phyloP scores from a whole-genome alignment of 768 basidiomycete species.

The Termitomyces sp. region DNA sequence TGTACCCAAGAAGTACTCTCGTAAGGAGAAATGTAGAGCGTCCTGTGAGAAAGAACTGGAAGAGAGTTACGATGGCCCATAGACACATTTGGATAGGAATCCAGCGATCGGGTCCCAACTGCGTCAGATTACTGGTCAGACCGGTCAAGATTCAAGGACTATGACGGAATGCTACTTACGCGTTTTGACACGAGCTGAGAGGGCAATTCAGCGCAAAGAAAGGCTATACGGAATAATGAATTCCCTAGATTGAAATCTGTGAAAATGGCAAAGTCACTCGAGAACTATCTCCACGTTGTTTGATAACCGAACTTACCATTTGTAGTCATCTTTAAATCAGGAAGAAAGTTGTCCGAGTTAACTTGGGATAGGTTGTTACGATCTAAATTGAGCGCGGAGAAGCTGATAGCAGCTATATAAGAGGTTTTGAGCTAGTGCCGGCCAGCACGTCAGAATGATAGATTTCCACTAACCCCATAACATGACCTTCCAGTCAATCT shows the following conservation, averaged over 20 bases:
- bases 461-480: constrained; percentile 27
- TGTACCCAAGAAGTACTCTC: constrained; percentile 41
- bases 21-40: constrained; percentile 41
- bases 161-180: constrained; percentile 20
- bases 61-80: constrained; percentile 46
- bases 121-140: not conserved
- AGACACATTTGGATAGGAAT: constrained; percentile 53
- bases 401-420: constrained; percentile 39
- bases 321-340: constrained; percentile 47
- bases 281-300: not conserved
- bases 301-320: constrained; percentile 21
- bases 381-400: constrained; percentile 51
- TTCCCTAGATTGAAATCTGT: constrained; percentile 54
- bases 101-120: constrained; percentile 61
- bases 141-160: not conserved
- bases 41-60: constrained; percentile 55
- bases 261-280: not conserved
- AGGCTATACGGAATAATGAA: constrained; percentile 44
- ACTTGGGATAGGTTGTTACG: constrained; percentile 51
- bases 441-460: not conserved
- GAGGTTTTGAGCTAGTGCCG: not conserved
- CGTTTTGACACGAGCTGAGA: constrained; percentile 59
- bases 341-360: constrained; percentile 53
- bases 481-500: constrained; percentile 60
- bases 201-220: constrained; percentile 52